phyloP scores from a whole-genome alignment of 768 basidiomycete species.

The Cubamyces lactineus region DNA sequence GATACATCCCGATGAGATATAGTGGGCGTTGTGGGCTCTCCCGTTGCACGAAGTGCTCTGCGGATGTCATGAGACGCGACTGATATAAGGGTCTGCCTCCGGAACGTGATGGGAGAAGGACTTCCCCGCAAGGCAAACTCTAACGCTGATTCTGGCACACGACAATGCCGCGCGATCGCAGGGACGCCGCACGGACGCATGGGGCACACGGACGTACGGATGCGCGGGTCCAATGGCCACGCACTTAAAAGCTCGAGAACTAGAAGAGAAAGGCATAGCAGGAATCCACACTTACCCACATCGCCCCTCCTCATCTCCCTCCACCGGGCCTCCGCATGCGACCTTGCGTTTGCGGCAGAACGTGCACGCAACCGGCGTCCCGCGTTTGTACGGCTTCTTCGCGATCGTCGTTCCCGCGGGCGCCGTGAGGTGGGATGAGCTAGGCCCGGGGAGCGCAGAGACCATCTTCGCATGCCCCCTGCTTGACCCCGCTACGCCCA shows the following conservation, averaged over 20 bases:
- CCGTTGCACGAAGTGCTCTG: background rate
- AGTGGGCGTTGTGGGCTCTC: background rate
- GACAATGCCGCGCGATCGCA: too few relatives aligned
- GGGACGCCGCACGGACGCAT: too few relatives aligned
- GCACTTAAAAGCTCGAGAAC: background rate
- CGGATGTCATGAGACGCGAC: slow-evolving; percentile 1
- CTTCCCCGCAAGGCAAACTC: background rate
- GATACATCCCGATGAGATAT: slow-evolving; percentile 1
- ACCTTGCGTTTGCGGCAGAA: slow-evolving; percentile 35
- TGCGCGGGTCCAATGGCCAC: background rate
- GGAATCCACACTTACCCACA: slow-evolving; percentile 25
- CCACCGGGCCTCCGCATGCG: slow-evolving; percentile 32
- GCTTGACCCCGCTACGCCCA: background rate
- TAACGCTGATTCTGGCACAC: background rate
- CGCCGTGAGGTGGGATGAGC: too few relatives aligned
- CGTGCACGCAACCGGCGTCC: slow-evolving; percentile 26
- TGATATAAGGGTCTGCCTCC: background rate
- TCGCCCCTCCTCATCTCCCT: slow-evolving; percentile 17
- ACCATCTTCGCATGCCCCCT: background rate
- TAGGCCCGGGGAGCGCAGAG: background rate
- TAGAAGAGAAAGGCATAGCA: background rate
- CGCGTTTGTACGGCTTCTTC: slow-evolving; percentile 21
- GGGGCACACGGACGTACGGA: background rate
- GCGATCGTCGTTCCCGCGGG: background rate
- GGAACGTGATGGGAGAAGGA: background rate